These are phyloP conservation scores for Pseudomassariella vexata DNA, from an alignment of 2,329 filamentous ascomycete genomes.

Conservation along the genomic window DNA sequence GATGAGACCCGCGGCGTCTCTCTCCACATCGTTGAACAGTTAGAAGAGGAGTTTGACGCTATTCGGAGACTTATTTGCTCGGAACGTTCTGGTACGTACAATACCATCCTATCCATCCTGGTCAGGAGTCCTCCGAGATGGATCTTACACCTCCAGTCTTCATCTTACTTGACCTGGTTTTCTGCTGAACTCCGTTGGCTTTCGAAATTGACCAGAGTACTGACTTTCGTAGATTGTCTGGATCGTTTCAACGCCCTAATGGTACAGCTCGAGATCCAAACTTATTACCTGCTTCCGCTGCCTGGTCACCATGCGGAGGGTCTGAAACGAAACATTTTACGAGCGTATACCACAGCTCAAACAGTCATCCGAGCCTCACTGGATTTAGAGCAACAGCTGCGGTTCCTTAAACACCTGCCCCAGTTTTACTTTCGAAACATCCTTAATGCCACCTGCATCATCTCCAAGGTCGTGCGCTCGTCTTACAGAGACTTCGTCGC, in stretches of 20 bases:
- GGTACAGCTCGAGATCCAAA: conserved; percentile 46
- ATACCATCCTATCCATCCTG: no score
- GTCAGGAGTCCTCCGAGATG: no score
- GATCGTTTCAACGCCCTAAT: conserved; percentile 43
- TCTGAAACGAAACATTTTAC: conserved; percentile 38
- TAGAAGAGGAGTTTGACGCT: conserved; percentile 48
- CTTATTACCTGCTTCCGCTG: conserved; percentile 44
- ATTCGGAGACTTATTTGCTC: conserved; percentile 38
- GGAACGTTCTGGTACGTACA: conserved; percentile 37
- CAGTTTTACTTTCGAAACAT: conserved; percentile 44
- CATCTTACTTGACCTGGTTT: no score
- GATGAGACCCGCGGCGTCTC: conserved; percentile 41
- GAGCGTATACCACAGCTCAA: conserved; percentile 42
- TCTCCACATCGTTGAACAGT: conserved; percentile 37
- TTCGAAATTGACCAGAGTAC: not conserved
- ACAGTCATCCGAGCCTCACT: conserved; percentile 36
- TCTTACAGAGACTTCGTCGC: conserved; percentile 28
- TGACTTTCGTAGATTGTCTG: conserved; percentile 29
- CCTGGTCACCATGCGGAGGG: conserved; percentile 30
- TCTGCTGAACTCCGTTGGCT: no score
- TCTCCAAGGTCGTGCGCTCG: conserved; percentile 40
- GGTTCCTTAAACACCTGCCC: conserved; percentile 38
- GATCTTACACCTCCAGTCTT: not conserved
- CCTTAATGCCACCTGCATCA: conserved; percentile 38
- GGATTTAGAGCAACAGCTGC: conserved; percentile 32